Evolutionary conservation across 371 early-diverging fungal species (phyloP), one percentile per base, ranked within the genome.

Genomic region (Rhizopus stolonifer): DNA sequence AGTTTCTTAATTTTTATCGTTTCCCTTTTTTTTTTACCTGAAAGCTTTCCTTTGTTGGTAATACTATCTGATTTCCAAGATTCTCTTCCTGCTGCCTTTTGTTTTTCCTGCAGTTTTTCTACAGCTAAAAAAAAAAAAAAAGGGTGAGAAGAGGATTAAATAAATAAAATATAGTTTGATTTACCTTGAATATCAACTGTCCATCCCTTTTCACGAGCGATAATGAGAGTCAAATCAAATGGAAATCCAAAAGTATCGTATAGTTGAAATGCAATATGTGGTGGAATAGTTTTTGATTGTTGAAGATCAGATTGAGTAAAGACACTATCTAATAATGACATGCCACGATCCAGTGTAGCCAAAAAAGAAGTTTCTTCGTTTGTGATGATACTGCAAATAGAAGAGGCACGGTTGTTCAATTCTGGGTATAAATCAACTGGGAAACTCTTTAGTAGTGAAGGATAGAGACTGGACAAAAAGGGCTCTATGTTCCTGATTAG

Each of bases 191-290:
- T 63, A 58, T 89, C 86, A 1, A 89, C 81, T 4, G 63, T 62
- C 87, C 87, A 87, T 6, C 90, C 91, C 38, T 74, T 70, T 51
- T 89, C 90, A 8, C 72, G 64, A 5, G 87, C 88, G 56, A 91
- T 88, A 48, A 84, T 65, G 11, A 81, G 61, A 0, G 88, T 87
- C 43, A 91, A 60, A 53, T 91, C 91, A 18, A 88, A 66, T 0
- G 91, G 91, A 52, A 91, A 89, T 0, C 91, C 91, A 60, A 82
- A 88, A 1, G 88, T 88, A 47, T 88, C 89, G 45, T 88, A 89
- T 1, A 91, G 64, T 48, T 81, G 77, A 58, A 88, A 89, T 0
- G 87, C 87, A 38, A 82, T 64, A 0, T 75, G 64, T 0, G 82
- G 77, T 1, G 83, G 75, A 2, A 79, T 69, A 18, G 67, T 56